A percentile compares a stretch with the other conserved stretches of the same genome.
Evolutionary conservation across 2,329 filamentous ascomycete genomes (phyloP).

Genomic region (Dryadomyces quercivorus): DNA sequence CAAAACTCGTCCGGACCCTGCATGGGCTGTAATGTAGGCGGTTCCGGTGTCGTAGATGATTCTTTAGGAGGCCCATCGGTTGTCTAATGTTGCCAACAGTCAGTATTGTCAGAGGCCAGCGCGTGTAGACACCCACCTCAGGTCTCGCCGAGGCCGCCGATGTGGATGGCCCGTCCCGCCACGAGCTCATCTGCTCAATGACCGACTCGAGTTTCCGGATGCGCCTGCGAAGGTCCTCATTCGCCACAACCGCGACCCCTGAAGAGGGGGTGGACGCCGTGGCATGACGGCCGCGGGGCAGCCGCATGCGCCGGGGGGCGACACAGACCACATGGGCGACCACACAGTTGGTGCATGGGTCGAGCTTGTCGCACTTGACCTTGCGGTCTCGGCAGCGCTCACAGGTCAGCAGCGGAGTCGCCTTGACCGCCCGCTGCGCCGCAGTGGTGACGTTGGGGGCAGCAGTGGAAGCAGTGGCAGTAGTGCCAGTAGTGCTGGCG

Average conservation of each 20-base stretch:
- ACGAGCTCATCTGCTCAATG: background rate
- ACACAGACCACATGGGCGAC: background rate
- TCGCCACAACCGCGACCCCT: background rate
- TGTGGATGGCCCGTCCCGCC: background rate
- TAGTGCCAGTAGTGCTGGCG: too few relatives aligned
- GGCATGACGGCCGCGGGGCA: constrained; percentile 1
- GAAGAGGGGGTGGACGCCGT: background rate
- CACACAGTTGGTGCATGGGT: constrained; percentile 1
- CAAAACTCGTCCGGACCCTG: constrained; percentile 5
- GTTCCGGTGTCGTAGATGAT: background rate
- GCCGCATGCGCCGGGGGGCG: background rate
- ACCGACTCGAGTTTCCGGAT: constrained; percentile 2
- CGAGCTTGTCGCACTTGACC: constrained; percentile 3
- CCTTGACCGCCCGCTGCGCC: background rate
- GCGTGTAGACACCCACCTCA: background rate
- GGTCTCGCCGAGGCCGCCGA: too few relatives aligned
- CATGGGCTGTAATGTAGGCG: background rate
- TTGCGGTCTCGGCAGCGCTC: constrained; percentile 1
- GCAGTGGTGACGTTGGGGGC: background rate
- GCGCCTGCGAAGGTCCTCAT: background rate
- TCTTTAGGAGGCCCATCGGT: background rate
- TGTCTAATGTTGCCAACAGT: background rate
- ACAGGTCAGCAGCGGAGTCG: background rate
- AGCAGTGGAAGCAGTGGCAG: too few relatives aligned
- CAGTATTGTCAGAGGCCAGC: background rate